These are phyloP conservation scores for Daldinia sp. DNA, from an alignment of 2,329 filamentous ascomycete genomes.

Conservation along the genomic window DNA sequence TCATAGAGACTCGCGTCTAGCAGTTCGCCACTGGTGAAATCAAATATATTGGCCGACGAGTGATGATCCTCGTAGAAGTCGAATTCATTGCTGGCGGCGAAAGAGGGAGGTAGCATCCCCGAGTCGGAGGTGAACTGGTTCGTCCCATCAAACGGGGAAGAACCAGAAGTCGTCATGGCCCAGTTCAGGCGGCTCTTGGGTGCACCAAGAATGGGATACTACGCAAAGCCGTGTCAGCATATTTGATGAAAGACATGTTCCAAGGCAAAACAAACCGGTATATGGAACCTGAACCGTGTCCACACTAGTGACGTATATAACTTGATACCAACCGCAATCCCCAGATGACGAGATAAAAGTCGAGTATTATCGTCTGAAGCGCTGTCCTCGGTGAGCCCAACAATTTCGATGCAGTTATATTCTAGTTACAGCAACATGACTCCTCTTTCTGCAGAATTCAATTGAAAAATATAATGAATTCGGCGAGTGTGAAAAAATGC, in stretches of 20 bases:
- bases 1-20: slow-evolving; percentile 24
- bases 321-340: neutral
- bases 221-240: neutral
- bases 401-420: slow-evolving; percentile 16
- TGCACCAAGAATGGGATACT: neutral
- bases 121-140: slow-evolving; percentile 48
- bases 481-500: neutral
- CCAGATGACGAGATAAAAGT: neutral
- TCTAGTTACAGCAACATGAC: slow-evolving; percentile 34
- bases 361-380: neutral
- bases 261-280: slow-evolving; percentile 2
- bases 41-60: slow-evolving; percentile 43
- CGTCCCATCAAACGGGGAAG: slow-evolving; percentile 35
- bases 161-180: slow-evolving; percentile 40
- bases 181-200: slow-evolving; percentile 1
- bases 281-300: neutral
- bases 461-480: slow-evolving; percentile 29
- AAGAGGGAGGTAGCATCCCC: slow-evolving; percentile 43
- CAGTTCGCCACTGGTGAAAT: slow-evolving; percentile 44
- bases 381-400: slow-evolving; percentile 20
- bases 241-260: slow-evolving; percentile 7
- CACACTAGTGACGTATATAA: neutral
- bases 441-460: slow-evolving; percentile 15
- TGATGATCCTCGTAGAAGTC: slow-evolving; percentile 48
- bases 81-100: slow-evolving; percentile 46